These are phyloP conservation scores for Alloascoidea africana DNA, from an alignment of 805 yeast species.

Conservation along the genomic window DNA sequence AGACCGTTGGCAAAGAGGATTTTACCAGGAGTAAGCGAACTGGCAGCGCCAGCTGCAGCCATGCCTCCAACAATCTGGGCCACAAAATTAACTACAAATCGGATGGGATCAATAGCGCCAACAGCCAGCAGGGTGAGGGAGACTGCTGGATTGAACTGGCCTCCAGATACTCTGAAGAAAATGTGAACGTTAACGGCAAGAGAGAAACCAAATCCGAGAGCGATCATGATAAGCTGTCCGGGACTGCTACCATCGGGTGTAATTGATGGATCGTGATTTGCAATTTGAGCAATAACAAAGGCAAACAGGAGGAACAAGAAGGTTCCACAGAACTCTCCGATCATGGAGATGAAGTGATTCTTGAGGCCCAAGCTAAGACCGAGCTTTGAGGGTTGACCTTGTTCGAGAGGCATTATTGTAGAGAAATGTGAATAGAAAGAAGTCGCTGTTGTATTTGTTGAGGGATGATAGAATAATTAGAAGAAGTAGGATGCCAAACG, in stretches of 20 bases:
- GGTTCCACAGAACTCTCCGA: conserved; percentile 80
- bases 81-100: conserved; percentile 49
- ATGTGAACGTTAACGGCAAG: conserved; percentile 59
- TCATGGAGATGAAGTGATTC: conserved; percentile 49
- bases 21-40: conserved; percentile 74
- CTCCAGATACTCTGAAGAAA: conserved; percentile 70
- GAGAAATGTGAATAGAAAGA: no score
- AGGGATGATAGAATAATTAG: no score
- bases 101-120: conserved; percentile 56
- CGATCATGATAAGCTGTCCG: conserved; percentile 57
- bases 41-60: conserved; percentile 85
- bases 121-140: conserved; percentile 59
- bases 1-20: conserved; percentile 55
- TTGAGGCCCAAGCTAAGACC: conserved; percentile 33
- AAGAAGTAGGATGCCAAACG: no score
- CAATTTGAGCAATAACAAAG: conserved; percentile 69
- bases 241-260: conserved; percentile 50
- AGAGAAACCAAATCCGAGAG: conserved; percentile 78
- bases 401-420: no score
- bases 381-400: no score
- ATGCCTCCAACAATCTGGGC: conserved; percentile 74
- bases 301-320: conserved; percentile 76
- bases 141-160: conserved; percentile 84
- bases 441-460: no score
- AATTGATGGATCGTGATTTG: conserved; percentile 53